phyloP scores from a whole-genome alignment of 2,329 filamentous ascomycete genomes.

The Biscogniauxia mediterranea region DNA sequence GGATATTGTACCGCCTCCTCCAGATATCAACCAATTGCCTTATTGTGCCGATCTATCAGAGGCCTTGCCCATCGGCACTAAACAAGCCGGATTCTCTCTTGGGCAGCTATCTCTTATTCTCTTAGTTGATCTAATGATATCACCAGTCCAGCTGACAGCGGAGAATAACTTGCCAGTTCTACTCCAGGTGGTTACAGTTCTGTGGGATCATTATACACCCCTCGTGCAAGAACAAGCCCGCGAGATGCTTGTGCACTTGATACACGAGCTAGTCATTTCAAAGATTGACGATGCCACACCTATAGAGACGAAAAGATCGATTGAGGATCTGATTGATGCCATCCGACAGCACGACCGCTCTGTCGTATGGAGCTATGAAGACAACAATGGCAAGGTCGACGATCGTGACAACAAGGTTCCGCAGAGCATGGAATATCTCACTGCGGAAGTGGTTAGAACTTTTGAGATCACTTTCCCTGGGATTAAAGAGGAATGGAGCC shows the following conservation, averaged over 20 bases:
- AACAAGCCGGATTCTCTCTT: conserved; percentile 85
- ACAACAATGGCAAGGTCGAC: conserved; percentile 77
- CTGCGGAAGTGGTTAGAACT: conserved; percentile 76
- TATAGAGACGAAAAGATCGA: conserved; percentile 62
- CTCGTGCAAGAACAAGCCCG: conserved; percentile 94
- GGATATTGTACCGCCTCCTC: conserved; percentile 64
- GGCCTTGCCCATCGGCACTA: conserved; percentile 82
- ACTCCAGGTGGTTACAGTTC: conserved; percentile 84
- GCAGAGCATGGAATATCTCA: conserved; percentile 80
- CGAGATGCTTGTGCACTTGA: conserved; percentile 96
- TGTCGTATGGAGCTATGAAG: conserved; percentile 92
- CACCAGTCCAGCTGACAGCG: conserved; percentile 74
- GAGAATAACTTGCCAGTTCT: conserved; percentile 77
- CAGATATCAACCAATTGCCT: conserved; percentile 72
- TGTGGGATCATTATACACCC: conserved; percentile 97
- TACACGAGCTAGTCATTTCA: conserved; percentile 89
- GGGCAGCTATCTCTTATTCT: conserved; percentile 92
- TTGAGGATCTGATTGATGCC: conserved; percentile 84
- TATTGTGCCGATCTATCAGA: conserved; percentile 85
- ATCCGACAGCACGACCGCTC: conserved; percentile 80
- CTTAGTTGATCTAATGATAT: conserved; percentile 93
- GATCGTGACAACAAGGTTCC: conserved; percentile 79
- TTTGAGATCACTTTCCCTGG: conserved; percentile 83
- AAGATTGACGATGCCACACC: conserved; percentile 69
- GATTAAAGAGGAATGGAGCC: conserved; percentile 88